phyloP scores from a whole-genome alignment of 371 early-diverging fungal species.

The Sporodiniella umbellata region DNA sequence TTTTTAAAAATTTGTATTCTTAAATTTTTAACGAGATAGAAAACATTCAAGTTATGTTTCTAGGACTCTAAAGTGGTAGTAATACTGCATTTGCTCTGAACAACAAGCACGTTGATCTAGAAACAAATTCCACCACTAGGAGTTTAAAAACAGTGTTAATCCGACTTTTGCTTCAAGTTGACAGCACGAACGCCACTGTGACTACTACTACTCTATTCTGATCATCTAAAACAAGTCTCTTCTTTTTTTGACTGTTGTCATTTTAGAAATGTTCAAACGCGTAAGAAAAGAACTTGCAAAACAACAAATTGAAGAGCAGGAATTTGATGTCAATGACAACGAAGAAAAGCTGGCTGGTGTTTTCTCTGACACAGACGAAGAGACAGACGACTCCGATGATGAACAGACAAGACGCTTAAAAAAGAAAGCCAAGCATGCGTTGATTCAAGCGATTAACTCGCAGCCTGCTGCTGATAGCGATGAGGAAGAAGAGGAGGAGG shows the following conservation, averaged over 20 bases:
- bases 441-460: constrained; percentile 11
- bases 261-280: constrained; percentile 35
- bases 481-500: constrained; percentile 10
- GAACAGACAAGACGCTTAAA: constrained; percentile 18
- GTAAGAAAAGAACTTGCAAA: constrained; percentile 35
- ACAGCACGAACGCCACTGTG: background rate
- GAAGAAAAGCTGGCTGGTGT: constrained; percentile 30
- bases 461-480: constrained; percentile 6
- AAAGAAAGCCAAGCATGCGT: constrained; percentile 15
- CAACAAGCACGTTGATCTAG: too few relatives aligned
- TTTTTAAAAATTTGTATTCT: too few relatives aligned
- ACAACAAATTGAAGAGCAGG: constrained; percentile 30
- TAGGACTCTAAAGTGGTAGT: too few relatives aligned
- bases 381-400: constrained; percentile 22
- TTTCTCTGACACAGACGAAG: constrained; percentile 24
- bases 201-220: background rate
- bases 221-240: background rate
- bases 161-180: background rate
- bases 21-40: too few relatives aligned
- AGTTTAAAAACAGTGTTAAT: too few relatives aligned
- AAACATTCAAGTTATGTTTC: too few relatives aligned
- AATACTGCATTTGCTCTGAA: too few relatives aligned
- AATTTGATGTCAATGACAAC: constrained; percentile 20
- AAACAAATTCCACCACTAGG: too few relatives aligned
- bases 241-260: background rate